Evolutionary conservation across 768 basidiomycete genomes (phyloP).

Genomic region (Boletus subparvulus): DNA sequence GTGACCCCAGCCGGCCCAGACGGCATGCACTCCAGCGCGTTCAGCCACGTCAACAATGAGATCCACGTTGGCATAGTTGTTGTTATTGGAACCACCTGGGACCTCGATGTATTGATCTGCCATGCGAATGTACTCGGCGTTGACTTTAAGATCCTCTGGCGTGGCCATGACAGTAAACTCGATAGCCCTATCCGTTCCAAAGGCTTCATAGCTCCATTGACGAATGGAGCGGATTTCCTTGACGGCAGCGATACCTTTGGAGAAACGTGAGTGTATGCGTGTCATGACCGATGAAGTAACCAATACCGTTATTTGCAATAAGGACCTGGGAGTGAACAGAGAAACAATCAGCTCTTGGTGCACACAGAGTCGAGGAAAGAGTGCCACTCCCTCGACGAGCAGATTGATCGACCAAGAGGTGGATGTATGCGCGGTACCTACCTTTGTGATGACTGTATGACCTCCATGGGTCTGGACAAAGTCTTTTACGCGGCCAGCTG

Average conservation of each 20-base stretch:
- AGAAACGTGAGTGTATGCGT: constrained; percentile 24
- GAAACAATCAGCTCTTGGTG: constrained; percentile 6
- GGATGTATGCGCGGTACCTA: constrained; percentile 37
- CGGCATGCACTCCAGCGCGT: constrained; percentile 95
- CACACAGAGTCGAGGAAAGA: background rate
- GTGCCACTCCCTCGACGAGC: background rate
- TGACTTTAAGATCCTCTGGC: constrained; percentile 97
- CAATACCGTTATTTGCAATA: constrained; percentile 94
- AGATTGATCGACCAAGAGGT: constrained; percentile 7
- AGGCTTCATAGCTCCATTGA: constrained; percentile 99
- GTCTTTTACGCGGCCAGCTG: constrained; percentile 76
- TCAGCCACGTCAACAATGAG: constrained; percentile 98
- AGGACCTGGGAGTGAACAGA: constrained; percentile 61
- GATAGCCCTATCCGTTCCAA: constrained; percentile 92
- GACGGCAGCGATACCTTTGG: constrained; percentile 92
- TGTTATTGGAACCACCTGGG: constrained; percentile 97
- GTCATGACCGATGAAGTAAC: background rate
- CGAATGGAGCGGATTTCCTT: constrained; percentile 99
- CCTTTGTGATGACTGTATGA: constrained; percentile 98
- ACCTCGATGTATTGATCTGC: constrained; percentile 99
- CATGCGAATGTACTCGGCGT: constrained; percentile 99
- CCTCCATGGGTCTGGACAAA: constrained; percentile 91
- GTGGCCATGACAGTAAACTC: constrained; percentile 99
- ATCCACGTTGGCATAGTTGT: constrained; percentile 99
- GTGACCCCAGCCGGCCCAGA: constrained; percentile 99